phyloP scores from a whole-genome alignment of 2,329 filamentous ascomycete species.

The Cryphonectria nitschkei region DNA sequence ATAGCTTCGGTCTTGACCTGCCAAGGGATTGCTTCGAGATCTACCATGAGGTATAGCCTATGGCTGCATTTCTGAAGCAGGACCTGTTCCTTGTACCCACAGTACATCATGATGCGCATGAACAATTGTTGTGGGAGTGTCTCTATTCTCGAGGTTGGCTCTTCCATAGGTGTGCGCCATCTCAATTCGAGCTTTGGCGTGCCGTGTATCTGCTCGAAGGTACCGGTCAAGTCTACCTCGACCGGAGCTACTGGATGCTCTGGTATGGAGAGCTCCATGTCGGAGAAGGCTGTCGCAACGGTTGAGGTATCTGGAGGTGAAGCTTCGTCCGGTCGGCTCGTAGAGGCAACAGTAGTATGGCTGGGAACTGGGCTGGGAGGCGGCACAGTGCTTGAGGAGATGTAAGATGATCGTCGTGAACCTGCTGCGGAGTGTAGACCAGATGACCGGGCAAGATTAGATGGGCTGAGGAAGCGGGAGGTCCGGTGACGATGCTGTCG shows the following conservation, averaged over 20 bases:
- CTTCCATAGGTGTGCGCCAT: slow-evolving; percentile 2
- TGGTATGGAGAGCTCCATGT: slow-evolving; percentile 1
- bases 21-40: slow-evolving; percentile 25
- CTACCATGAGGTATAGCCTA: slow-evolving; percentile 18
- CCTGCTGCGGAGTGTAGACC: neutral
- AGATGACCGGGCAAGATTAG: neutral
- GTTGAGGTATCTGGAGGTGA: slow-evolving; percentile 20
- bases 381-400: slow-evolving; percentile 3
- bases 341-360: neutral
- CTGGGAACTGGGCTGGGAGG: slow-evolving; percentile 20
- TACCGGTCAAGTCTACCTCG: neutral
- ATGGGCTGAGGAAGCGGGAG: slow-evolving; percentile 6
- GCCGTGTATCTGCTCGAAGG: slow-evolving; percentile 21
- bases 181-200: slow-evolving; percentile 12
- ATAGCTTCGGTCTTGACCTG: slow-evolving; percentile 20
- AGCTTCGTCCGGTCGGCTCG: neutral
- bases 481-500: neutral
- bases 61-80: slow-evolving; percentile 23
- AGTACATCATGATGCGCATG: slow-evolving; percentile 28
- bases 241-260: slow-evolving; percentile 2
- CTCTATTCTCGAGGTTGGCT: slow-evolving; percentile 16
- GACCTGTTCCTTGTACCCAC: slow-evolving; percentile 18
- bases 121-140: slow-evolving; percentile 21
- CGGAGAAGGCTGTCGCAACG: slow-evolving; percentile 6
- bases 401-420: slow-evolving; percentile 19